A percentile compares a stretch with the other conserved stretches of the same genome.
These are phyloP conservation scores for Castanospermum australe DNA, from an alignment of 306 rosid genomes.

Conservation along the genomic window DNA sequence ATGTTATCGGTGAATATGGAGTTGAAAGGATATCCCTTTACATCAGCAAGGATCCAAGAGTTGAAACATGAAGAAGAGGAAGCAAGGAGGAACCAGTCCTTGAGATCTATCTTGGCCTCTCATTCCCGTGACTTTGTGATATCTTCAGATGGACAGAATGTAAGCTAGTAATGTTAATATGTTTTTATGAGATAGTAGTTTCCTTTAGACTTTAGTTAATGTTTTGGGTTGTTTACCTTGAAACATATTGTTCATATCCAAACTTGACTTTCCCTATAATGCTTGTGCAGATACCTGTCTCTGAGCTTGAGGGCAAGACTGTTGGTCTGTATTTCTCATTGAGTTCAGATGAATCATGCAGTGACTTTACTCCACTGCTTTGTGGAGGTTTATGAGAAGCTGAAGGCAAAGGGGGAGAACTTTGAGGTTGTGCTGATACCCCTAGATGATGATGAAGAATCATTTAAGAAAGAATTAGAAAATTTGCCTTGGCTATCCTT, in stretches of 20 bases:
- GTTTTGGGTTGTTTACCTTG: background rate
- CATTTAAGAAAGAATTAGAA: conserved; percentile 40
- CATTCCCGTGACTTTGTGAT: conserved; percentile 54
- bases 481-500: conserved; percentile 62
- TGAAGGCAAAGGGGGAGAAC: conserved; percentile 53
- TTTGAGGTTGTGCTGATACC: conserved; percentile 68
- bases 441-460: conserved; percentile 50
- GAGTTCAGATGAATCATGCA: conserved; percentile 15
- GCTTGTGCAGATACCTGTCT: conserved; percentile 45
- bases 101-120: conserved; percentile 52
- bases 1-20: conserved; percentile 48
- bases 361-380: conserved; percentile 48
- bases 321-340: conserved; percentile 61
- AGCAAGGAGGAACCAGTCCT: conserved; percentile 52
- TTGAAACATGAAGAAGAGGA: conserved; percentile 50
- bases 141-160: conserved; percentile 55
- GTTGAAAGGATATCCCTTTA: conserved; percentile 61
- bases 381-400: conserved; percentile 51
- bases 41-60: conserved; percentile 48
- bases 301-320: conserved; percentile 72
- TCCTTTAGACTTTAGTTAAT: background rate
- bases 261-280: conserved; percentile 22
- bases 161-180: conserved; percentile 11
- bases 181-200: background rate
- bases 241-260: conserved; percentile 1